Evolutionary conservation across 345 rosid genomes (phyloP), one percentile per base, ranked within the genome.

Genomic region (Kernera saxatilis): DNA sequence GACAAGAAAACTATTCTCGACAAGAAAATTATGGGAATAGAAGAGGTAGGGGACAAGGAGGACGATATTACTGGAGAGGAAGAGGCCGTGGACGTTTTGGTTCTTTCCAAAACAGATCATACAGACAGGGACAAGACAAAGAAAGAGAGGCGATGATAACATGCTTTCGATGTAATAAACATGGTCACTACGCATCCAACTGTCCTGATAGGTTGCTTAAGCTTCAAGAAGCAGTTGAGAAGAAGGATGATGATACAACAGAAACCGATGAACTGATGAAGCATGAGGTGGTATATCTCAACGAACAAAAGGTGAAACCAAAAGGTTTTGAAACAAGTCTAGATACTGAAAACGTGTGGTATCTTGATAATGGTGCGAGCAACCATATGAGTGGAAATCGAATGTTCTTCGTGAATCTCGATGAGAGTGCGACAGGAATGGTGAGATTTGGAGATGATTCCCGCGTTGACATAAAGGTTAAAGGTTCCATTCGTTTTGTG

Each of bases 171-270:
- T 17, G 49, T 2, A 22, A 43, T 5, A 17, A 43, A 5, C 1
- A 2, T 0, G 5, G 22, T 0, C 49, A 43, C 10, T 43, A 2
- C 1, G 22, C 22, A 0, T 43, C 4, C 0, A 7, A 4, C 2
- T 46, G 51, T 4, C 14, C 26, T 3, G 54, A 49, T 2, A 3
- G 27, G 0, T 0, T 49, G 8, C 29, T 49, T 4, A 49, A 49
- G 1, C 4, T 49, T 0, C 29, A 49, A 11, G 54, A 49, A 49
- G 15, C 54, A 8, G 7, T 11, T 22, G 54, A 49, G 12, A 21
- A n/a, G 0, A 4, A 49, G 0, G 1, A 49, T 0, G 4, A 12
- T 0, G 30, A 49, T 0, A 49, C 54, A 3, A 7, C 22, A 0
- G 15, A 4, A 0, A 30, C 54, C 10, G 6, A 46, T 9, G 14